Evolutionary conservation across 1,284 basidiomycete species (phyloP), one percentile per base, ranked within the genome.

Genomic region (Volvariella surrecta): DNA sequence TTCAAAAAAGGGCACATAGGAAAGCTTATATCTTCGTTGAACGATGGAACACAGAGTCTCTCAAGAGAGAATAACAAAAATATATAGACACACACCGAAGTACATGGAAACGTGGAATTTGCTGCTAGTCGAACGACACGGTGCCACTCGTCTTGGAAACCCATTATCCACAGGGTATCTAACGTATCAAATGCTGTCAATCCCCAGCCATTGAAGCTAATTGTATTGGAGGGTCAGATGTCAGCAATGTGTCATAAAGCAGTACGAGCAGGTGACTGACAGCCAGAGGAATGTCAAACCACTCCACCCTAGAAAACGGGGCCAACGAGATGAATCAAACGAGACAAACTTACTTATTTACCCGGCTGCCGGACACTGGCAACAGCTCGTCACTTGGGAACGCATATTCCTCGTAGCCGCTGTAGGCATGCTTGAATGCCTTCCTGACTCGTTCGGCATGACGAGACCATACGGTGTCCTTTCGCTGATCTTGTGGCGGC

Each of bases 191-290:
- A 73, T 45, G 88, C 68, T 0, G 83, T 81, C 0, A 88, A 75
- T 32, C 83, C 83, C 88, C 88, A 91, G 30, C 84, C 79, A 54
- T 81, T 79, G 53, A 79, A 74, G 50, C 76, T 79, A 62, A n/a
- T n/a, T n/a, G n/a, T n/a, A n/a, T n/a, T n/a, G n/a, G n/a, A n/a
- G n/a, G n/a, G n/a, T n/a, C n/a, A n/a, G n/a, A n/a, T n/a, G n/a
- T n/a, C n/a, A n/a, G n/a, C n/a, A n/a, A n/a, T n/a, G n/a, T n/a
- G n/a, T n/a, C n/a, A n/a, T n/a, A n/a, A n/a, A n/a, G n/a, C n/a
- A n/a, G n/a, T n/a, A n/a, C n/a, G n/a, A n/a, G n/a, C n/a, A n/a
- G n/a, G n/a, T n/a, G n/a, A n/a, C n/a, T n/a, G n/a, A n/a, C n/a
- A n/a, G n/a, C n/a, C n/a, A n/a, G n/a, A n/a, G n/a, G n/a, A n/a